A percentile compares a stretch with the other conserved stretches of the same genome.
phyloP scores from a whole-genome alignment of 2,329 filamentous ascomycete species.

The Nemania serpens region DNA sequence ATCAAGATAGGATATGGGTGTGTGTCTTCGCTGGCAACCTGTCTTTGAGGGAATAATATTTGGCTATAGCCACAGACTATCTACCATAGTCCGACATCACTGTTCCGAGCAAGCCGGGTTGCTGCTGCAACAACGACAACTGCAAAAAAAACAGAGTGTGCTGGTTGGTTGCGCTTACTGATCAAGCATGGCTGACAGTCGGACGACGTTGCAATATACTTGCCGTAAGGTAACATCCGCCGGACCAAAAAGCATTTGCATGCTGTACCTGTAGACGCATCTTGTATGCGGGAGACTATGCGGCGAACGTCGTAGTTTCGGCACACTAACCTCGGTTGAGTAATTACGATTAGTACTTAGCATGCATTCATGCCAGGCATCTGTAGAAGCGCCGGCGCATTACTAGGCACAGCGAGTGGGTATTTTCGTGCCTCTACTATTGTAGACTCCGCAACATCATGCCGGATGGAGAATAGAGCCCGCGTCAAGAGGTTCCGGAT shows the following conservation, averaged over 20 bases:
- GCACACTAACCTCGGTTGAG: too few species aligned
- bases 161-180: not conserved
- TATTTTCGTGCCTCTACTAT: too few species aligned
- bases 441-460: not conserved
- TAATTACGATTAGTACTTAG: not conserved
- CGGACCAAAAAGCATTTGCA: not conserved
- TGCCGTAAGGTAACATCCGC: slow-evolving; percentile 14
- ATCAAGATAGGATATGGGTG: not conserved
- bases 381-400: too few species aligned
- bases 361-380: not conserved
- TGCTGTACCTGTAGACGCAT: too few species aligned
- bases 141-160: not conserved
- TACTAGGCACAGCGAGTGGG: too few species aligned
- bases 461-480: not conserved
- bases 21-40: not conserved
- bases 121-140: not conserved
- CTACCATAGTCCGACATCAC: not conserved
- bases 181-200: slow-evolving; percentile 14
- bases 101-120: not conserved
- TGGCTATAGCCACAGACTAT: too few species aligned
- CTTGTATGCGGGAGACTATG: slow-evolving; percentile 16
- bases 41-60: too few species aligned
- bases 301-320: not conserved
- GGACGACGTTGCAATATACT: slow-evolving; percentile 21
- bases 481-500: not conserved